A percentile compares a stretch with the other conserved stretches of the same genome.
Evolutionary conservation across 1,284 basidiomycete species (phyloP).

Genomic region (Microbotryomycetes sp.): DNA sequence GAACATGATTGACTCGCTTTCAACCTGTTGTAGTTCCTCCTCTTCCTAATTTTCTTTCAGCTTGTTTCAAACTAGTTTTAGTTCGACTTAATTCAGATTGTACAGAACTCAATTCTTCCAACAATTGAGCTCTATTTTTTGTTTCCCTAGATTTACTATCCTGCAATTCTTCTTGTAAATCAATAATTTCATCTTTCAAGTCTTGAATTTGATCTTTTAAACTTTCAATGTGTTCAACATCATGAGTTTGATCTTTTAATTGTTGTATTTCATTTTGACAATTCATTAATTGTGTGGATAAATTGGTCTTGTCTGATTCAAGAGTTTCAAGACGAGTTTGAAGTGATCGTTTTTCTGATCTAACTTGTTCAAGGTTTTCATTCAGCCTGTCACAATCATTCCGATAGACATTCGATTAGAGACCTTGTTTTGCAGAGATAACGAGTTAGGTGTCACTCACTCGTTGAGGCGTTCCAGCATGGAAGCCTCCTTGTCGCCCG

Average conservation of each 20-base stretch:
- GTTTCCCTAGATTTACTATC: constrained; percentile 31
- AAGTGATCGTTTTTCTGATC: constrained; percentile 26
- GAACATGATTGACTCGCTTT: too few relatives aligned
- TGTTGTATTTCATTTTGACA: background rate
- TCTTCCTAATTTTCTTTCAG: constrained; percentile 13
- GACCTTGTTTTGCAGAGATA: background rate
- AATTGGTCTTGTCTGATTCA: constrained; percentile 4
- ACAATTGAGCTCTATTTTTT: constrained; percentile 21
- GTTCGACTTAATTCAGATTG: constrained; percentile 18
- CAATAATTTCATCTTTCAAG: constrained; percentile 26
- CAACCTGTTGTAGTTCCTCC: too few relatives aligned
- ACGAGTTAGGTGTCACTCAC: background rate
- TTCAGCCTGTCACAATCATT: constrained; percentile 27
- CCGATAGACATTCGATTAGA: too few relatives aligned
- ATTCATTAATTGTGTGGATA: constrained; percentile 1
- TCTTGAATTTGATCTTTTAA: constrained; percentile 23
- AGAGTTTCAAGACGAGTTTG: constrained; percentile 16
- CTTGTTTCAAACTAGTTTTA: constrained; percentile 24
- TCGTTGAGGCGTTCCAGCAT: constrained; percentile 37
- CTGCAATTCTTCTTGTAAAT: constrained; percentile 33
- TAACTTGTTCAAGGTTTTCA: constrained; percentile 22
- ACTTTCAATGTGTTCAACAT: background rate
- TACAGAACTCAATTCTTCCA: constrained; percentile 26
- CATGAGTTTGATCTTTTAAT: background rate
- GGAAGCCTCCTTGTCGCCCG: constrained; percentile 28